Percentiles rank a stretch among this genome's conserved stretches.
These are phyloP conservation scores for Lippia alba DNA, from an alignment of 305 asterid genomes.

Conservation along the genomic window DNA sequence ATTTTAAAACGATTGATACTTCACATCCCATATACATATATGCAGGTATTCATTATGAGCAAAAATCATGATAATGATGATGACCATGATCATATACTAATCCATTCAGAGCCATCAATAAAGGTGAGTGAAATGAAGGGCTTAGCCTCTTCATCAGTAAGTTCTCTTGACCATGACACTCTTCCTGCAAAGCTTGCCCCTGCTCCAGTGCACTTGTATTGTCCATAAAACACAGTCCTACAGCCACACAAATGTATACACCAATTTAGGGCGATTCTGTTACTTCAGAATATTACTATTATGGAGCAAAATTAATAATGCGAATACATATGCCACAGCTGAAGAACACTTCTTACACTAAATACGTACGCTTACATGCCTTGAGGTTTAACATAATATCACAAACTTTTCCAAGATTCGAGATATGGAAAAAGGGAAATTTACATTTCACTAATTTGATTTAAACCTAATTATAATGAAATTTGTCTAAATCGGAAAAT, in stretches of 20 bases:
- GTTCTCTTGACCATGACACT: constrained; percentile 91
- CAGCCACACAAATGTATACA: constrained; percentile 10
- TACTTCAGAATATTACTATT: neutral
- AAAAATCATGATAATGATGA: neutral
- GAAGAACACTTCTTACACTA: no score
- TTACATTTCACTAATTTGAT: no score
- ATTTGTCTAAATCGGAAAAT: no score
- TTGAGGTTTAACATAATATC: no score
- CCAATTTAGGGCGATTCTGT: neutral
- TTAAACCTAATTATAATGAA: no score
- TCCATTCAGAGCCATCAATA: constrained; percentile 94
- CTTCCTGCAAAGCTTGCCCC: constrained; percentile 93
- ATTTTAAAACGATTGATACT: neutral
- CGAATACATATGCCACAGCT: no score
- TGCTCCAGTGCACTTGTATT: constrained; percentile 84
- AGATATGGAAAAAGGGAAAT: no score
- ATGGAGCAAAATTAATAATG: no score
- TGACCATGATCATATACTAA: constrained; percentile 37
- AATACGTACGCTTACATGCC: no score
- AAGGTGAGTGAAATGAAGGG: constrained; percentile 84
- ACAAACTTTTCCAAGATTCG: no score
- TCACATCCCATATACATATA: constrained; percentile 15
- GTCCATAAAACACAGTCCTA: constrained; percentile 97
- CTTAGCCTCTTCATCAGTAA: constrained; percentile 89
- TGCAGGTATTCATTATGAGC: neutral